Conservation (phyloP, 1,284 basidiomycete species). For the Pascua guehoae region DNA sequence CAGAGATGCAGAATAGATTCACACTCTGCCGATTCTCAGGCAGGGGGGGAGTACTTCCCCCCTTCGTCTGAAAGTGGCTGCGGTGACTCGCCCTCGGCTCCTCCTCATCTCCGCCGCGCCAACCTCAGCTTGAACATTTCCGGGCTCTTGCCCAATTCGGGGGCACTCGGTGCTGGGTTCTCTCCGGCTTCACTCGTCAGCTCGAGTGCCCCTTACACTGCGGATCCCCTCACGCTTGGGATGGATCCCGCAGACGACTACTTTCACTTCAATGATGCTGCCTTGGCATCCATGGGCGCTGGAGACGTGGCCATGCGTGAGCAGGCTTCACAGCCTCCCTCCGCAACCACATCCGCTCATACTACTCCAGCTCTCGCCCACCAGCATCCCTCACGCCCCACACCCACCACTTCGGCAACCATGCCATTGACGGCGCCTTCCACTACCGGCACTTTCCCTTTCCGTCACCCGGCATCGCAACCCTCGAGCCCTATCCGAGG, state of each 20-base stretch:
- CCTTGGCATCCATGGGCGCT: slow-evolving; percentile 5
- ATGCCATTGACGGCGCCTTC: slow-evolving; percentile 8
- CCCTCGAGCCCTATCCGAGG: slow-evolving; percentile 39
- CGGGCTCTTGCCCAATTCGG: slow-evolving; percentile 21
- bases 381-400: neutral
- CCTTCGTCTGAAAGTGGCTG: slow-evolving; percentile 29
- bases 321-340: too few relatives aligned
- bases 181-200: slow-evolving; percentile 37
- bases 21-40: slow-evolving; percentile 32
- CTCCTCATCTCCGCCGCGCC: slow-evolving; percentile 21
- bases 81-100: slow-evolving; percentile 18
- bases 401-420: neutral
- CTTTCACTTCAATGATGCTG: slow-evolving; percentile 33
- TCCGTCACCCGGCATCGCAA: slow-evolving; percentile 41
- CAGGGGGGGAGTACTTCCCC: slow-evolving; percentile 42
- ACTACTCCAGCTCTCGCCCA: too few relatives aligned
- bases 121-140: slow-evolving; percentile 39
- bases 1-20: slow-evolving; percentile 32
- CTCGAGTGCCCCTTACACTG: slow-evolving; percentile 37
- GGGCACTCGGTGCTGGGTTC: slow-evolving; percentile 15
- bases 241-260: slow-evolving; percentile 34
- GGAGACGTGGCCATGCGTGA: too few relatives aligned
- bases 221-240: slow-evolving; percentile 24
- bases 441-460: slow-evolving; percentile 15
- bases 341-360: too few relatives aligned